Percentiles rank a stretch among this genome's conserved stretches.
Conservation (phyloP, 2,329 filamentous ascomycete genomes). For the Lecanosticta acicola region DNA sequence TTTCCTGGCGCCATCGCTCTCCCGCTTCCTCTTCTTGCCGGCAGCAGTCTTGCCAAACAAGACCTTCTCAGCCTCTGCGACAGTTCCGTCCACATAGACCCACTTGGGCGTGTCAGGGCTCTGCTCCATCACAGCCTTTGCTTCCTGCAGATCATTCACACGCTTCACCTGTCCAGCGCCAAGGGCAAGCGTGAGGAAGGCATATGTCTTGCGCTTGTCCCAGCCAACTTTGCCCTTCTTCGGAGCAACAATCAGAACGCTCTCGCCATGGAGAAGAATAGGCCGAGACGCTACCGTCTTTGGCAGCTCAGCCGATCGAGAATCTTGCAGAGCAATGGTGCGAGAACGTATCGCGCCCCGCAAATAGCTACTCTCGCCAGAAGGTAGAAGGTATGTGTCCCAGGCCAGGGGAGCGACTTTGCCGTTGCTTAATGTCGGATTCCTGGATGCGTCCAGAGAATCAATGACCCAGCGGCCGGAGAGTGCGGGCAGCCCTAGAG, state of each 20-base stretch:
- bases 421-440: conserved; percentile 23
- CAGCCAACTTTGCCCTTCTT: conserved; percentile 51
- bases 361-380: conserved; percentile 72
- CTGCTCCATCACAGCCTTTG: conserved; percentile 53
- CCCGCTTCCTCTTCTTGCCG: conserved; percentile 43
- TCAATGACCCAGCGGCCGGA: conserved; percentile 74
- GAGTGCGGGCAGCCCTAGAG: conserved; percentile 80
- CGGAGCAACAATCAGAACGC: conserved; percentile 66
- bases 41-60: conserved; percentile 38
- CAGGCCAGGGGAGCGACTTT: conserved; percentile 63
- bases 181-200: conserved; percentile 73
- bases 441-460: conserved; percentile 48
- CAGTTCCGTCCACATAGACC: conserved; percentile 69
- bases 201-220: conserved; percentile 63
- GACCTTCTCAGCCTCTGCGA: conserved; percentile 49
- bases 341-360: conserved; percentile 73
- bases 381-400: conserved; percentile 75
- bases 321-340: conserved; percentile 55
- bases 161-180: conserved; percentile 63
- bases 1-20: conserved; percentile 24
- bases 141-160: conserved; percentile 61
- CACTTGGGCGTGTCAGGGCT: conserved; percentile 60
- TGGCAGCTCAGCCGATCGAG: conserved; percentile 52
- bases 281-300: conserved; percentile 50
- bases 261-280: conserved; percentile 45